Evolutionary conservation across 192 early-diverging fungal species (phyloP).

Genomic region (Coemansia javaensis): DNA sequence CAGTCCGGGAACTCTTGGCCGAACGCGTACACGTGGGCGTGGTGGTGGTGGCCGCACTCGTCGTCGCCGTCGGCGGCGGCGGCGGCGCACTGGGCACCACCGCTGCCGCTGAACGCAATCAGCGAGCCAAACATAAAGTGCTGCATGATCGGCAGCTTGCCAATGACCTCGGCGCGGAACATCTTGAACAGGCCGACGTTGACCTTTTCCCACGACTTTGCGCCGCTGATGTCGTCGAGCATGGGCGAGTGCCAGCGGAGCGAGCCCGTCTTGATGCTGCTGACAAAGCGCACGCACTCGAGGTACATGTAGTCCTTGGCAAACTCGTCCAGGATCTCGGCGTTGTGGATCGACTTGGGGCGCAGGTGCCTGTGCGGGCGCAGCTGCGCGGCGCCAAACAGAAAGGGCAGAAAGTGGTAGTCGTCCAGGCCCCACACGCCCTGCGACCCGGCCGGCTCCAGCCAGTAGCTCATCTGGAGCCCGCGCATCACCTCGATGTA

Average conservation of each 20-base stretch:
- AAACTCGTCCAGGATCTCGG: conserved; percentile 84
- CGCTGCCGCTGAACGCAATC: conserved; percentile 60
- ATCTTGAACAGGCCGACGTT: conserved; percentile 90
- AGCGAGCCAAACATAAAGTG: conserved; percentile 89
- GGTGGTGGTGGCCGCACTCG: conserved; percentile 27
- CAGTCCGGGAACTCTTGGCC: conserved; percentile 54
- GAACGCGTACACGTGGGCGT: conserved; percentile 44
- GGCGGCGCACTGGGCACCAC: conserved; percentile 3
- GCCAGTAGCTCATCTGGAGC: conserved; percentile 87
- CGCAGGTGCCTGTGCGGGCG: conserved; percentile 82
- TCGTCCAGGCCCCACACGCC: conserved; percentile 99
- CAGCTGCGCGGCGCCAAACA: conserved; percentile 88
- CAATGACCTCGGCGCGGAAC: conserved; percentile 85
- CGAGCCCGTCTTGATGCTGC: conserved; percentile 69
- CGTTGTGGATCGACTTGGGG: conserved; percentile 92
- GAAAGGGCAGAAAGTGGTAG: conserved; percentile 93
- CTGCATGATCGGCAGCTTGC: conserved; percentile 95
- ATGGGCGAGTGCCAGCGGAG: conserved; percentile 87
- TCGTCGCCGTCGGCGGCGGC: conserved; percentile 7
- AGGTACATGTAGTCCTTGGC: conserved; percentile 94
- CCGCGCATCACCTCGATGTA: conserved; percentile 88
- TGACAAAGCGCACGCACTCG: conserved; percentile 87
- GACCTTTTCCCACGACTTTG: conserved; percentile 86
- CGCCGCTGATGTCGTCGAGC: conserved; percentile 88
- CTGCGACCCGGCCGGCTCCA: conserved; percentile 96